Evolutionary conservation across 202 grass and related monocot species (phyloP).

Genomic region (Zoysia matrella): DNA sequence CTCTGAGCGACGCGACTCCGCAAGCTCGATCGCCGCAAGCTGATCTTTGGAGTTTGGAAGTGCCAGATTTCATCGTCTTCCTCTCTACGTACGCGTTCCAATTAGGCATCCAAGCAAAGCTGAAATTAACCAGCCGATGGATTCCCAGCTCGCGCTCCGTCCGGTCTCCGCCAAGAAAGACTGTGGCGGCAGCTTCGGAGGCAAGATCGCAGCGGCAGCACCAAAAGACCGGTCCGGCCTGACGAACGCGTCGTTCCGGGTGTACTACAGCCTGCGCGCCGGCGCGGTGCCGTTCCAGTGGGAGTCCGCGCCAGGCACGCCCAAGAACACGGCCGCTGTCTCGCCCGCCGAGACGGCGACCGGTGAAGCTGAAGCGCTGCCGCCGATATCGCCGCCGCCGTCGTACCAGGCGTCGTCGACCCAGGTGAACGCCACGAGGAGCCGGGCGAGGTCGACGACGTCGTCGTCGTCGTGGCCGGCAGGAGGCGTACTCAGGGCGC

Average conservation of each 20-base stretch:
- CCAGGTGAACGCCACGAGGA: conserved; percentile 18
- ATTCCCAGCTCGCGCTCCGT: conserved; percentile 21
- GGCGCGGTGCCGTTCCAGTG: conserved; percentile 58
- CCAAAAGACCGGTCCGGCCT: conserved; percentile 40
- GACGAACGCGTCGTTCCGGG: conserved; percentile 47
- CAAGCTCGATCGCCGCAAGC: not conserved
- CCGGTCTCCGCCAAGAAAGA: conserved; percentile 7
- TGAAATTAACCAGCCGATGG: not conserved
- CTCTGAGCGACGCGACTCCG: not conserved
- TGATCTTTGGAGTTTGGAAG: no score
- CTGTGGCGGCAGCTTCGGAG: not conserved
- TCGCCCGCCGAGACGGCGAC: not conserved
- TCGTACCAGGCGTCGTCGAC: conserved; percentile 29
- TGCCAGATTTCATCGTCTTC: no score
- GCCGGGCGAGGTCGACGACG: conserved; percentile 2
- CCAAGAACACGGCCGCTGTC: conserved; percentile 34
- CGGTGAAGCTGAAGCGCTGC: not conserved
- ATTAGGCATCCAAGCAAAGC: not conserved
- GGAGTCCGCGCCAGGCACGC: conserved; percentile 61
- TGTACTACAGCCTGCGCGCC: conserved; percentile 50
- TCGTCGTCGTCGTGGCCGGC: not conserved
- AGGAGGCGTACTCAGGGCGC: conserved; percentile 22
- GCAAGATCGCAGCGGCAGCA: not conserved
- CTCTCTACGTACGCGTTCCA: not conserved
- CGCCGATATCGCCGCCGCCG: conserved; percentile 36